A percentile compares a stretch with the other conserved stretches of the same genome.
phyloP scores from a whole-genome alignment of 495 filamentous ascomycete genomes.

The Aspergillus diversus region DNA sequence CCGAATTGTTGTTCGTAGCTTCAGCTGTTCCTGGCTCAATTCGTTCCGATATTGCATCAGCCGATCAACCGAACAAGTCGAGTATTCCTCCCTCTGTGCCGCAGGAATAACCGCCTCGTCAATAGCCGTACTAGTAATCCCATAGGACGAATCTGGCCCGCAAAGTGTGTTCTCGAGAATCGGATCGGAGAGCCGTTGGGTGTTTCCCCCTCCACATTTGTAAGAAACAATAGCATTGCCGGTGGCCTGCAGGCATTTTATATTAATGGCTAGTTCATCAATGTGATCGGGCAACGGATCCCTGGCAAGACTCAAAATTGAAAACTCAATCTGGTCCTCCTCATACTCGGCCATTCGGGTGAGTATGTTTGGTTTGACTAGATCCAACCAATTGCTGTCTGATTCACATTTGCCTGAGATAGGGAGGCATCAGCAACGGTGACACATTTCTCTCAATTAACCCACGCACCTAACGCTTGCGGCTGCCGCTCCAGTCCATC shows the following conservation, averaged over 20 bases:
- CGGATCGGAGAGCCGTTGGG: background rate
- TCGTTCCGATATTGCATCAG: conserved; percentile 32
- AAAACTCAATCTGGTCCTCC: conserved; percentile 61
- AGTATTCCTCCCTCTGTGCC: conserved; percentile 22
- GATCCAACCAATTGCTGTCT: conserved; percentile 52
- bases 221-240: conserved; percentile 35
- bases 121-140: conserved; percentile 37
- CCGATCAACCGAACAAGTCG: conserved; percentile 28
- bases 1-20: conserved; percentile 42
- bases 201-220: background rate
- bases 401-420: conserved; percentile 35
- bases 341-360: conserved; percentile 56
- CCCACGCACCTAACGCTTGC: conserved; percentile 63
- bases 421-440: conserved; percentile 7
- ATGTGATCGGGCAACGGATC: conserved; percentile 52
- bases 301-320: conserved; percentile 55
- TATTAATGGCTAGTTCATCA: conserved; percentile 48
- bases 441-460: background rate
- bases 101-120: conserved; percentile 32
- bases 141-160: conserved; percentile 38
- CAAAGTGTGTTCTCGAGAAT: conserved; percentile 31
- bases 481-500: conserved; percentile 83
- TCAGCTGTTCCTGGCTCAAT: conserved; percentile 38
- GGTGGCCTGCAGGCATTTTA: conserved; percentile 43
- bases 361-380: conserved; percentile 50